Conservation (phyloP, 2,329 filamentous ascomycete species). For the Calonectria fujianensis region DNA sequence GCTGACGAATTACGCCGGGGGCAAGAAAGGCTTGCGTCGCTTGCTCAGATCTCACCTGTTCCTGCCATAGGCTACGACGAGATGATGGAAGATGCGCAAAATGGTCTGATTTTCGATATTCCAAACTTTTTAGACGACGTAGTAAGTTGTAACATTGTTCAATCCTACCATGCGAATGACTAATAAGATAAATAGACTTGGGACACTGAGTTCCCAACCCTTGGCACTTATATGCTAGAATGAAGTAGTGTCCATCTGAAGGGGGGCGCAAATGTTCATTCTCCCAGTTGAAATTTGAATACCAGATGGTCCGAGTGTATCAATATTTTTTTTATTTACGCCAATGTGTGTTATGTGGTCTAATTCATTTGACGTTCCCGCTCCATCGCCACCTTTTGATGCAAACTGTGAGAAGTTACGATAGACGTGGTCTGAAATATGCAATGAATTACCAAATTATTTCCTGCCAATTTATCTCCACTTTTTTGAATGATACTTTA, state of each 20-base stretch:
- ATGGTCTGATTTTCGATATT: slow-evolving; percentile 1
- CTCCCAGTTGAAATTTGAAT: no score
- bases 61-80: neutral
- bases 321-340: no score
- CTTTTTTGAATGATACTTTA: no score
- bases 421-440: no score
- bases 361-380: no score
- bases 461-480: no score
- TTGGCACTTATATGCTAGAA: neutral
- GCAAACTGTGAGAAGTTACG: no score
- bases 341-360: no score
- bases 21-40: neutral
- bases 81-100: neutral
- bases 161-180: neutral
- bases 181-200: neutral
- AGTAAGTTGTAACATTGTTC: neutral
- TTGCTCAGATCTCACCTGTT: neutral
- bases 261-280: no score
- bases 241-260: neutral
- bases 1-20: neutral
- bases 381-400: no score
- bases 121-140: slow-evolving; percentile 14
- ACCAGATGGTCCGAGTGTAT: no score
- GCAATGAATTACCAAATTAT: no score
- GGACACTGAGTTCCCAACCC: neutral